A percentile compares a stretch with the other conserved stretches of the same genome.
Evolutionary conservation across 495 filamentous ascomycete species (phyloP).

Genomic region (Trichodelitschia bisporula): DNA sequence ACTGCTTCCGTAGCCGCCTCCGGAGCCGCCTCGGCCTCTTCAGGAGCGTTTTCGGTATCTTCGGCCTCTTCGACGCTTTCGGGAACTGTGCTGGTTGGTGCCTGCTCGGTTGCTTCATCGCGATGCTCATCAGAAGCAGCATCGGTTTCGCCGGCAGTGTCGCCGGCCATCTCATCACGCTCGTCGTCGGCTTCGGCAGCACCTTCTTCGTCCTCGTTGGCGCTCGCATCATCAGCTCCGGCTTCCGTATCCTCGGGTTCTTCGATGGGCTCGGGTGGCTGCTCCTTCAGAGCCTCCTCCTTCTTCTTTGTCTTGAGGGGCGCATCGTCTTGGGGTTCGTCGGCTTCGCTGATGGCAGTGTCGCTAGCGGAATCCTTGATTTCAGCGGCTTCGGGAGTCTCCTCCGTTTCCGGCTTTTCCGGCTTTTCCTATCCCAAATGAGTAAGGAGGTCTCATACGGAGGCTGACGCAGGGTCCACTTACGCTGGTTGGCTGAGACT

Average conservation of each 20-base stretch:
- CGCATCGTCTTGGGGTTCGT: conserved; percentile 1
- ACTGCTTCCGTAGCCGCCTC: conserved; percentile 6
- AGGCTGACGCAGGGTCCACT: conserved; percentile 6
- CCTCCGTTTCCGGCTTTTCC: conserved; percentile 13
- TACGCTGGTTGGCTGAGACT: conserved; percentile 18
- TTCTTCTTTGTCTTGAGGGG: conserved; percentile 2
- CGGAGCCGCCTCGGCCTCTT: conserved; percentile 4
- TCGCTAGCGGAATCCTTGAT: conserved; percentile 6
- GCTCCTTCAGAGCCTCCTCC: conserved; percentile 10
- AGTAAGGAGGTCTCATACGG: conserved; percentile 6
- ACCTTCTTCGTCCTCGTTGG: conserved; percentile 14
- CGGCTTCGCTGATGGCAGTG: conserved; percentile 4
- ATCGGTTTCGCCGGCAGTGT: conserved; percentile 5
- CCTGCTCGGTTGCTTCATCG: too few relatives aligned
- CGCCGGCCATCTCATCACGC: conserved; percentile 11
- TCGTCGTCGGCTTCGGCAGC: conserved; percentile 14
- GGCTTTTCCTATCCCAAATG: conserved; percentile 10
- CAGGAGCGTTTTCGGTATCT: conserved; percentile 7
- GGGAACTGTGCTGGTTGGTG: neutral
- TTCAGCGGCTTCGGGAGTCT: conserved; percentile 10
- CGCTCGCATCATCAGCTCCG: conserved; percentile 10
- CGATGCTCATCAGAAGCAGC: neutral
- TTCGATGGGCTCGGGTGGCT: conserved; percentile 15
- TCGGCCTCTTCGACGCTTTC: conserved; percentile 2
- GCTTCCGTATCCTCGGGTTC: conserved; percentile 12